phyloP scores from a whole-genome alignment of 139 green algal species.

The Tetratostichococcus sp. region DNA sequence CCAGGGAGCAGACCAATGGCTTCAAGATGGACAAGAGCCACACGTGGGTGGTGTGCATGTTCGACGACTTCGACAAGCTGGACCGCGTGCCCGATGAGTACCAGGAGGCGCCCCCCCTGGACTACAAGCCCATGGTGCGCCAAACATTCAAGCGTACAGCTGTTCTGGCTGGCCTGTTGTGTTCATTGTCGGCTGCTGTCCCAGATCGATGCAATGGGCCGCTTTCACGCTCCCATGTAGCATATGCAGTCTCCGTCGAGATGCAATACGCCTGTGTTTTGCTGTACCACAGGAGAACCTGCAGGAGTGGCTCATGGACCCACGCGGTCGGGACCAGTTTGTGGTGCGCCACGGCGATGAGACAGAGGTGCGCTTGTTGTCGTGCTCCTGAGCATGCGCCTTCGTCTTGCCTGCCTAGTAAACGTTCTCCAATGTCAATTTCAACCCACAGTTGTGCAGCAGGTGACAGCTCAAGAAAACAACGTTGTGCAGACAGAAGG shows the following conservation, averaged over 20 bases:
- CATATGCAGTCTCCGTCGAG: too few relatives aligned
- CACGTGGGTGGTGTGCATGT: slow-evolving; percentile 85
- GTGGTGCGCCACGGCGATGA: slow-evolving; percentile 78
- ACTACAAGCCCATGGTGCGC: slow-evolving; percentile 27
- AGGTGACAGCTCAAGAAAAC: too few relatives aligned
- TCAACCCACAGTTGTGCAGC: too few relatives aligned
- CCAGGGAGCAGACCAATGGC: slow-evolving; percentile 51
- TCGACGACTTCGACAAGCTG: slow-evolving; percentile 91
- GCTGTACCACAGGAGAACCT: slow-evolving; percentile 67
- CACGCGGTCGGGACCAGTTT: slow-evolving; percentile 93
- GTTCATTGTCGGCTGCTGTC: too few relatives aligned
- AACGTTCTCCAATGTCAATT: too few relatives aligned
- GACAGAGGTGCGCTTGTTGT: slow-evolving; percentile 47
- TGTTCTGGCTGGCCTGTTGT: too few relatives aligned
- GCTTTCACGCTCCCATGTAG: too few relatives aligned
- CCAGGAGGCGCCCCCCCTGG: slow-evolving; percentile 31
- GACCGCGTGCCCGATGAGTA: slow-evolving; percentile 57
- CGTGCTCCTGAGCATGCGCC: too few relatives aligned
- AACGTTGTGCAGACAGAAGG: too few relatives aligned
- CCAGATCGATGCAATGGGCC: too few relatives aligned
- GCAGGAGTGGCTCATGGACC: slow-evolving; percentile 85
- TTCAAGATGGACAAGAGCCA: slow-evolving; percentile 97
- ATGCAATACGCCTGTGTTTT: not conserved
- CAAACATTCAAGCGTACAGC: too few relatives aligned
- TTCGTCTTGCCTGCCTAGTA: too few relatives aligned